phyloP scores from a whole-genome alignment of 371 early-diverging fungal genomes.

The Syncephalastrum contaminatum region DNA sequence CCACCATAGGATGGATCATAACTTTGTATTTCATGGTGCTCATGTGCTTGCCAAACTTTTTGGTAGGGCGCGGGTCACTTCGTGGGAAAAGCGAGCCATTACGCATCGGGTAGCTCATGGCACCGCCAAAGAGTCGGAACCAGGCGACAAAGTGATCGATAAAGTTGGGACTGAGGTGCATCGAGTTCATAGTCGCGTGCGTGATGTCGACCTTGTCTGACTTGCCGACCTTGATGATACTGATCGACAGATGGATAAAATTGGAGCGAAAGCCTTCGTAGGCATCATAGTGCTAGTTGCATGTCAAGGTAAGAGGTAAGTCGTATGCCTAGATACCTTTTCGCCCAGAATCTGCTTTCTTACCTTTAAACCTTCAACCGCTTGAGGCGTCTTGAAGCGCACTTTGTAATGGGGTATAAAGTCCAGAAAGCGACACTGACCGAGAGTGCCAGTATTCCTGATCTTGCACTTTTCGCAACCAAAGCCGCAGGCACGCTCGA shows the following conservation, averaged over 20 bases:
- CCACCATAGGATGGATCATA: constrained; percentile 31
- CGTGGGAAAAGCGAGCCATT: constrained; percentile 41
- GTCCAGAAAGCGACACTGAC: constrained; percentile 29
- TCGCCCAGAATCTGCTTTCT: constrained; percentile 20
- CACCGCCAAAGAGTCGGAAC: constrained; percentile 45
- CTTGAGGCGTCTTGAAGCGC: constrained; percentile 44
- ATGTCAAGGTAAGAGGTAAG: too few relatives aligned
- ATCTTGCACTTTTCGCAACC: constrained; percentile 48
- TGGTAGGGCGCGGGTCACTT: constrained; percentile 20
- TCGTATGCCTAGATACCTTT: constrained; percentile 19
- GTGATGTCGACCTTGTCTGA: constrained; percentile 18
- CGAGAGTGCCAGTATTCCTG: constrained; percentile 13
- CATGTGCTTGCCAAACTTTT: constrained; percentile 44
- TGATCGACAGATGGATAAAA: constrained; percentile 60
- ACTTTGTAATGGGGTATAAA: constrained; percentile 59
- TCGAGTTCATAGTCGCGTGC: constrained; percentile 35
- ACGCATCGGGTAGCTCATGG: constrained; percentile 44
- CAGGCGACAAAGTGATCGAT: constrained; percentile 39
- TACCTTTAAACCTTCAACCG: constrained; percentile 14
- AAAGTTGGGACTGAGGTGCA: constrained; percentile 45
- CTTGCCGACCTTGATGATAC: constrained; percentile 36
- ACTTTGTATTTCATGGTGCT: constrained; percentile 52
- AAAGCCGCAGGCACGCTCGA: constrained; percentile 22
- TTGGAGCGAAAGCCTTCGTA: constrained; percentile 68
- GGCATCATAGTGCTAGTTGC: constrained; percentile 51